Evolutionary conservation across 306 rosid genomes (phyloP).

Genomic region (Glycine latifolia): DNA sequence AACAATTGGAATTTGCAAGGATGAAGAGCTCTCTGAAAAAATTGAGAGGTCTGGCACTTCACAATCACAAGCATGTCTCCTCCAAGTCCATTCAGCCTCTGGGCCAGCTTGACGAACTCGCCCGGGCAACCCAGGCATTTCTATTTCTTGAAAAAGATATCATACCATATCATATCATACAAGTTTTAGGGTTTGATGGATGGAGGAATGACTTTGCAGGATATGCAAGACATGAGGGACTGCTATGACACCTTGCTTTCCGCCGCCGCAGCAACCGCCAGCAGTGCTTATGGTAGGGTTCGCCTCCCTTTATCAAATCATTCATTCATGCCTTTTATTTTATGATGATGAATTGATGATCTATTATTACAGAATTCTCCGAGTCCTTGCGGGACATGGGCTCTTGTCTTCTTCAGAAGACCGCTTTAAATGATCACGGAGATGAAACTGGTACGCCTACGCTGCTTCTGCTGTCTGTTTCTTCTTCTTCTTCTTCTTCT

Average conservation of each 20-base stretch:
- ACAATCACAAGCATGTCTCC: conserved; percentile 59
- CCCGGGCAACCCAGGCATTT: conserved; percentile 80
- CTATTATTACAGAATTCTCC: conserved; percentile 66
- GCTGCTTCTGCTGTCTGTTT: background rate
- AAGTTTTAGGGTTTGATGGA: conserved; percentile 43
- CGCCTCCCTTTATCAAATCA: background rate
- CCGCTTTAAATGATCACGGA: conserved; percentile 86
- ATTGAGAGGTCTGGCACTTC: conserved; percentile 79
- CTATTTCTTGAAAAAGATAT: background rate
- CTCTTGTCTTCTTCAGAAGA: conserved; percentile 93
- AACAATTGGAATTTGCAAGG: background rate
- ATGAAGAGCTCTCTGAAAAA: conserved; percentile 88
- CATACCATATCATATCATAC: background rate
- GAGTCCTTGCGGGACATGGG: conserved; percentile 93
- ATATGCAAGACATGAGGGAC: conserved; percentile 87
- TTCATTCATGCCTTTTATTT: background rate
- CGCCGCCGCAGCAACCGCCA: conserved; percentile 94
- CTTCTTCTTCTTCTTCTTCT: too few relatives aligned
- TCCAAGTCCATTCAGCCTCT: conserved; percentile 61
- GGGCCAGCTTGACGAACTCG: conserved; percentile 83
- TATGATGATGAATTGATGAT: background rate
- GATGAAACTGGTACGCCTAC: conserved; percentile 78
- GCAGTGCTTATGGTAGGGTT: conserved; percentile 78
- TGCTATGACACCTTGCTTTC: conserved; percentile 94
- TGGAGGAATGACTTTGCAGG: conserved; percentile 54